Evolutionary conservation across 495 filamentous ascomycete genomes (phyloP).

Genomic region (Stereocaulon alpinum): DNA sequence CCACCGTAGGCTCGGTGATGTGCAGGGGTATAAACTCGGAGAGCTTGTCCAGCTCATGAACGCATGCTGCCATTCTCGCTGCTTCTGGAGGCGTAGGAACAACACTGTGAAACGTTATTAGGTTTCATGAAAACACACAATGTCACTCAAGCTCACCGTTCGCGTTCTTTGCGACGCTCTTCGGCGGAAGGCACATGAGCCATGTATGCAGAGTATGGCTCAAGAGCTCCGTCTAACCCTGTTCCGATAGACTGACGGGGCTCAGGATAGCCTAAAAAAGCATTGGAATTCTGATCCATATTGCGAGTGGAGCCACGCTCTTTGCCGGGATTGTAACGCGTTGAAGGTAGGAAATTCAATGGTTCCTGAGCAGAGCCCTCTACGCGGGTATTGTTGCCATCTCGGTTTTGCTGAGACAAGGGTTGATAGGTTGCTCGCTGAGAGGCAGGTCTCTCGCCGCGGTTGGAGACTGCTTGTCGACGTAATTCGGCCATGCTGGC

Average conservation of each 20-base stretch:
- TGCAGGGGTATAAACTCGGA: background rate
- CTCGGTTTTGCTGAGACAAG: background rate
- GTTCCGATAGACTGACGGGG: background rate
- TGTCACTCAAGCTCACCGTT: background rate
- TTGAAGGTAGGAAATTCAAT: too few relatives aligned
- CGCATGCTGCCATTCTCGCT: constrained; percentile 3
- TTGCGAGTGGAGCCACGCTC: background rate
- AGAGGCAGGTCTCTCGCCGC: background rate
- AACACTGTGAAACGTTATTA: background rate
- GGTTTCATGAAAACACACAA: background rate
- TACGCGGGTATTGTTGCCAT: too few relatives aligned
- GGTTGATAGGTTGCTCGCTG: background rate
- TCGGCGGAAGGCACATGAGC: background rate
- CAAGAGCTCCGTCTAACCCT: background rate
- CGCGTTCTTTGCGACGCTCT: background rate
- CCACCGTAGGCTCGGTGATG: background rate
- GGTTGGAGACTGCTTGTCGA: background rate
- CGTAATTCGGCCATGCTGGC: background rate
- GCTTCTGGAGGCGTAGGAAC: constrained; percentile 10
- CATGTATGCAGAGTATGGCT: background rate
- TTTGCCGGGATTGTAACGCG: too few relatives aligned
- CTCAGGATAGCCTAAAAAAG: background rate
- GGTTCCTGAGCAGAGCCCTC: too few relatives aligned
- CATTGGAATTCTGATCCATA: background rate
- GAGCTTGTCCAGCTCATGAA: constrained; percentile 10